Percentiles rank a stretch among this genome's conserved stretches.
Conservation (phyloP, 1,139 yeast genomes). For the Candida tropicalis region DNA sequence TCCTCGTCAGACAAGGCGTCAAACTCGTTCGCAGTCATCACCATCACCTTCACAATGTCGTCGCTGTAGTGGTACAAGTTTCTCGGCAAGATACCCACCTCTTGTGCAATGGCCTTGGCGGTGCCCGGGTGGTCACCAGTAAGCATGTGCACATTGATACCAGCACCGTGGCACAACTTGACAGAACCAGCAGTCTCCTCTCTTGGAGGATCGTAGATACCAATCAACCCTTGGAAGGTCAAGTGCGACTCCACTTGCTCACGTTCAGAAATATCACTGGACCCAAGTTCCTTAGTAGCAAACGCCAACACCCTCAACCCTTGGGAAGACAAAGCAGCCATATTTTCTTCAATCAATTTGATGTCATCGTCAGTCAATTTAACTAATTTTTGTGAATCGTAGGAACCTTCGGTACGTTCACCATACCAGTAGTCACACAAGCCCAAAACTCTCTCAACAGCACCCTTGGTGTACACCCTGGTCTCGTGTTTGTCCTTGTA, state of each 20-base stretch:
- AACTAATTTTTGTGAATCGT: conserved; percentile 26
- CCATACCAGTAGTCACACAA: conserved; percentile 62
- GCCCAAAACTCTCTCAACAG: conserved; percentile 70
- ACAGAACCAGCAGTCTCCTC: conserved; percentile 72
- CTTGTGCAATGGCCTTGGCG: conserved; percentile 80
- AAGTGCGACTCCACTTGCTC: conserved; percentile 56
- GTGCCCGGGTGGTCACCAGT: conserved; percentile 89
- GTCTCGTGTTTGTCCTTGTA: conserved; percentile 43
- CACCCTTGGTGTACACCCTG: conserved; percentile 69
- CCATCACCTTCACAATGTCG: conserved; percentile 67
- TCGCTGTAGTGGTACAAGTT: conserved; percentile 64
- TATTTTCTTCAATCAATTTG: conserved; percentile 51
- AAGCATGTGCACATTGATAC: conserved; percentile 81
- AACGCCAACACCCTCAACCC: conserved; percentile 79
- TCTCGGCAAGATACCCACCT: conserved; percentile 80
- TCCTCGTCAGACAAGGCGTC: conserved; percentile 64
- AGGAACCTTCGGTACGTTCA: conserved; percentile 18
- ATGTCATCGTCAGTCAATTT: conserved; percentile 47
- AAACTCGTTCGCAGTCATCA: conserved; percentile 76
- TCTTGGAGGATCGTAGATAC: conserved; percentile 86
- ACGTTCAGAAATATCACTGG: conserved; percentile 40
- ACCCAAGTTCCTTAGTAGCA: conserved; percentile 45
- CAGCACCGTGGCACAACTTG: conserved; percentile 70
- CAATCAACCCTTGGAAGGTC: conserved; percentile 68
- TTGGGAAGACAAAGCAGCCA: conserved; percentile 63